Base-by-base conservation (phyloP, 352 stramenopile genomes). In the Pythium rishiriense region DNA sequence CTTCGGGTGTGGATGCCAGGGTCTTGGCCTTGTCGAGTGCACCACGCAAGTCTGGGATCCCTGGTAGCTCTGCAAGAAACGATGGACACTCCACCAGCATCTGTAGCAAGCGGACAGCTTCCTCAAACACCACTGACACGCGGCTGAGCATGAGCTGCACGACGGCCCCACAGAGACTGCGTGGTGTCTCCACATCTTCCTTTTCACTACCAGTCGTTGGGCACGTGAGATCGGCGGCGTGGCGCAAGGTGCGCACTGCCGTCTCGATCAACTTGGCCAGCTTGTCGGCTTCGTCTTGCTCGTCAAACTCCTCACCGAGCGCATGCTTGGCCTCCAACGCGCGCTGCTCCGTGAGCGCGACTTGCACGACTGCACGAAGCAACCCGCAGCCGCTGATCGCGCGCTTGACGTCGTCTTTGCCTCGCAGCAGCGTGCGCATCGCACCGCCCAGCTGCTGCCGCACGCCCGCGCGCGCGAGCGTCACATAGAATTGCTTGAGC, bases 401-500 rank as follows among this genome's bases (percentile, higher is more conserved):
- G 5, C 60, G 50, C 56, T 93, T 93, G 12, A 74, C 76, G 28
- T 84, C 62, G 17, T 82, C 69, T 29, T 89, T 91, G 7, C 46
- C 74, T 22, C 15, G 52, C 11, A 87, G 48, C 2, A 77, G 25
- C 17, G 48, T 55, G n/a, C 52, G 24, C 11, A 93, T 51, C 9
- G 58, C 70, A 14, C 62, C 48, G 17, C 75, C 69, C 15, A 91
- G 58, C 31, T 68, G 48, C 17, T 76, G 55, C 17, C 77, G 78
- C 28, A 72, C 48, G 3, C 45, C 26, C 42, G 45, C 33, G 28
- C 69, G 62, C 0, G 37, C n/a, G 11, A 90, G 64, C 35, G 79
- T 90, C 66, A 90, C 81, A 58, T 91, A 93, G 52, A 90, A 78
- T 48, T 93, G 84, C 70, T 91, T 90, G 42, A 87, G 42, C 17